Evolutionary conservation across 306 rosid species (phyloP).

Genomic region (Gynostemma pentaphyllum): DNA sequence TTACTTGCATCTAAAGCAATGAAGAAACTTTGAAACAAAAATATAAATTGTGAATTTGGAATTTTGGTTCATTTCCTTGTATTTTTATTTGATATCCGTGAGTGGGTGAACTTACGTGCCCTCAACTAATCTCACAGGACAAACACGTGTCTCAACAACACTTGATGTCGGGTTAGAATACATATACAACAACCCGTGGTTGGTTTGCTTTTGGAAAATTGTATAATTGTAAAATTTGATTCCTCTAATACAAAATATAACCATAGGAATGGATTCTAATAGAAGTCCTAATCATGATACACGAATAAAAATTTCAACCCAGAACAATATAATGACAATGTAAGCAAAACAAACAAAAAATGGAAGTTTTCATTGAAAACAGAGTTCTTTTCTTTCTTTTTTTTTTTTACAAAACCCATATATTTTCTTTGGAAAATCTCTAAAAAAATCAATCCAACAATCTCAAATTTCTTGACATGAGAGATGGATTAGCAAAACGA

Average conservation of each 20-base stretch:
- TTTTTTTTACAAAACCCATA: not conserved
- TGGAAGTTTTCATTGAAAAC: not conserved
- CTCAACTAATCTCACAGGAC: too few relatives aligned
- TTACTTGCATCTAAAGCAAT: not conserved
- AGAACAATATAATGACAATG: too few relatives aligned
- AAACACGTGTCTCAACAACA: too few relatives aligned
- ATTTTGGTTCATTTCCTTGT: too few relatives aligned
- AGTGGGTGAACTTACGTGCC: too few relatives aligned
- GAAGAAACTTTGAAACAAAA: not conserved
- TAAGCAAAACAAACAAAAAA: not conserved
- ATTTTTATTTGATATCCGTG: too few relatives aligned
- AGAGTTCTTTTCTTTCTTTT: too few relatives aligned
- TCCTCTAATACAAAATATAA: not conserved
- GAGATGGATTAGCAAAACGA: slow-evolving; percentile 5
- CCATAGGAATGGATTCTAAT: not conserved
- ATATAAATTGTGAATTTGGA: not conserved
- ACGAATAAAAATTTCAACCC: not conserved
- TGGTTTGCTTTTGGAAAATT: too few relatives aligned
- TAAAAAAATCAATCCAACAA: slow-evolving; percentile 3
- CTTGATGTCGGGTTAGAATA: too few relatives aligned
- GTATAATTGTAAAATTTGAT: too few relatives aligned
- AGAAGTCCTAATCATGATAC: not conserved
- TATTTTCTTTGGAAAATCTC: not conserved
- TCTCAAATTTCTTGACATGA: not conserved
- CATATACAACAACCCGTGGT: too few relatives aligned